Base-by-base conservation (phyloP, 108 stramenopile species). In the Ochromonas danica region DNA sequence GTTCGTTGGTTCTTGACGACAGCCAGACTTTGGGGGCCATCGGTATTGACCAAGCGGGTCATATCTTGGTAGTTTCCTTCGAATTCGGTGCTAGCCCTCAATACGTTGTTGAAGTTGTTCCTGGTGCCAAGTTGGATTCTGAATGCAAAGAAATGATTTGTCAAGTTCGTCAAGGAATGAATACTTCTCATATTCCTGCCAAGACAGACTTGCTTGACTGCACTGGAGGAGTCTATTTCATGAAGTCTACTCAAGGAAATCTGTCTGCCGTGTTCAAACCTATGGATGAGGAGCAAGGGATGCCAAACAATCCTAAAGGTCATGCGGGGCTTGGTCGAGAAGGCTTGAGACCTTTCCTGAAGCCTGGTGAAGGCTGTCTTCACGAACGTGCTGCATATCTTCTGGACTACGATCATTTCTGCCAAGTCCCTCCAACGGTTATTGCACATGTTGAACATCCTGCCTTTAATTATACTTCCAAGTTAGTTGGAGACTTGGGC, bases 341-440 rank as follows among this genome's bases (percentile, higher is more conserved):
- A 78, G 83, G 83, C 39, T 70, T 98, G 57, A 88, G 96, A 33
- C 88, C 91, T 42, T 96, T 96, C 0, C 89, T 98, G 33, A 87
- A 81, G 40, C 94, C 96, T 35, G 98, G 98, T 28, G 94, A 98
- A 85, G 92, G 93, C 1, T 96, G 91, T 72, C 45, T 94, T n/a
- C 87, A 97, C 28, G 98, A 99, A 81, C 94, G 96, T 27, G 98
- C 98, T 1, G 98, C 98, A 1, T 99, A 91, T 80, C 81, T 99
- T 70, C 80, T 97, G 72, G 96, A 96, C 86, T 91, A 94, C 71
- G 81, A 85, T 1, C 77, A 83, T 75, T 93, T 97, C 71, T 82
- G 87, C 31, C 89, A 86, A 67, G 97, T 97, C 1, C 98, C 98
- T 25, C 91, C 93, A 91, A 99, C 98, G 31, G 96, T 94, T 0